These are phyloP conservation scores for Gaertneriomyces sp. DNA, from an alignment of 192 early-diverging fungal genomes.

Conservation along the genomic window DNA sequence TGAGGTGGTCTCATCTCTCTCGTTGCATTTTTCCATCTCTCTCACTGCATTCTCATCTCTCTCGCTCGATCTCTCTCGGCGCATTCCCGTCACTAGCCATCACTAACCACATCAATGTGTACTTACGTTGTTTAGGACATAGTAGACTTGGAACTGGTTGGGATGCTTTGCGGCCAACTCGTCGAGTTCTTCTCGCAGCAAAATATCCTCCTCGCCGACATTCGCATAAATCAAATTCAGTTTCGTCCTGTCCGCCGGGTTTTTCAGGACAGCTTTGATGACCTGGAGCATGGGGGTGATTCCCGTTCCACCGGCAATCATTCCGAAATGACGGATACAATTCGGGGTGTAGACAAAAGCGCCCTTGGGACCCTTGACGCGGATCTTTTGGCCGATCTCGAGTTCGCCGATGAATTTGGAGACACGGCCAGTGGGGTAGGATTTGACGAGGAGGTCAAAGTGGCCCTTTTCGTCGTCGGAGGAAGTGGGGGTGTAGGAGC, in stretches of 20 bases:
- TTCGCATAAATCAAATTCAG: slow-evolving; percentile 91
- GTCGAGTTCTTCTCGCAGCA: slow-evolving; percentile 81
- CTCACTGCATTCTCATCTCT: too few species aligned
- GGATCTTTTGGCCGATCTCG: slow-evolving; percentile 67
- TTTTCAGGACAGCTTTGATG: slow-evolving; percentile 76
- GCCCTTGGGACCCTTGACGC: slow-evolving; percentile 86
- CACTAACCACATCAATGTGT: too few species aligned
- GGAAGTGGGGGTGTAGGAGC: slow-evolving; percentile 91
- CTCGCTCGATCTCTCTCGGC: too few species aligned
- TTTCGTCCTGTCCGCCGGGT: slow-evolving; percentile 84
- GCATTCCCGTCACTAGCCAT: too few species aligned
- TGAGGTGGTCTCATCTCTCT: too few species aligned
- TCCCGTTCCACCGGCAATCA: slow-evolving; percentile 92
- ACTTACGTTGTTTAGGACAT: slow-evolving; percentile 71
- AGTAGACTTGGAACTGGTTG: slow-evolving; percentile 74
- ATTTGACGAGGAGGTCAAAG: slow-evolving; percentile 91
- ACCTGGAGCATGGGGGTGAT: slow-evolving; percentile 97
- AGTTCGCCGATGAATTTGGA: slow-evolving; percentile 68
- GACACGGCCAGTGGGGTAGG: slow-evolving; percentile 77
- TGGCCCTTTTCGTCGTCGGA: slow-evolving; percentile 78
- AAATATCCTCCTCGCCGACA: slow-evolving; percentile 82
- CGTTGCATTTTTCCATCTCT: too few species aligned
- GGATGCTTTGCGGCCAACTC: slow-evolving; percentile 60
- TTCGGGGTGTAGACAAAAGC: slow-evolving; percentile 82
- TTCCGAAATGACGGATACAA: slow-evolving; percentile 72